A percentile compares a stretch with the other conserved stretches of the same genome.
These are phyloP conservation scores for Scleroderma citrinum DNA, from an alignment of 768 basidiomycete species.

Conservation along the genomic window DNA sequence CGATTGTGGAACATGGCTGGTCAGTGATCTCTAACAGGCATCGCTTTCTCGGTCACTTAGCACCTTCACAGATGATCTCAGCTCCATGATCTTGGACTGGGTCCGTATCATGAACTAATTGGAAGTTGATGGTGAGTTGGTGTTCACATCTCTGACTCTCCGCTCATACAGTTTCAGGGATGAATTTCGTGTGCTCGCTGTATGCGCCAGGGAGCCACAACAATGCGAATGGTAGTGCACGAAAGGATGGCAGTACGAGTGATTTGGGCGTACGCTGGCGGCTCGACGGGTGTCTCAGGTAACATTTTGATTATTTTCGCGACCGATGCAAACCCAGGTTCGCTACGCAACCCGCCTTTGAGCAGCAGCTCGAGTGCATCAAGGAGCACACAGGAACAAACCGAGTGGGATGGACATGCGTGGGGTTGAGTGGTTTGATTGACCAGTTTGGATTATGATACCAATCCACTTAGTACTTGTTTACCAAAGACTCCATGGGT, in stretches of 20 bases:
- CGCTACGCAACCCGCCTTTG: conserved; percentile 66
- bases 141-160: not conserved
- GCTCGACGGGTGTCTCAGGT: conserved; percentile 80
- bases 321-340: too few species aligned
- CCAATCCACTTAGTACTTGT: conserved; percentile 1
- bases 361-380: conserved; percentile 1
- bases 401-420: conserved; percentile 47
- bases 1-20: conserved; percentile 38
- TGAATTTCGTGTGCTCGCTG: too few species aligned
- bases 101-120: conserved; percentile 40
- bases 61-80: conserved; percentile 42
- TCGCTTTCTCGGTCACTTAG: not conserved
- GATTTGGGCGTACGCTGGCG: conserved; percentile 54
- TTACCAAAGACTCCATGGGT: conserved; percentile 39
- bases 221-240: conserved; percentile 10
- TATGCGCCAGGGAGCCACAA: conserved; percentile 46
- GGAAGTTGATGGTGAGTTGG: conserved; percentile 35
- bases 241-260: conserved; percentile 32
- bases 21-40: conserved; percentile 5
- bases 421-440: conserved; percentile 4
- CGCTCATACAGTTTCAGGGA: not conserved
- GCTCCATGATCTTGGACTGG: conserved; percentile 48
- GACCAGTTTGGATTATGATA: not conserved
- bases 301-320: conserved; percentile 12
- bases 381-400: conserved; percentile 20